Conservation (phyloP, 345 rosid species). For the Sapria himalayana region DNA sequence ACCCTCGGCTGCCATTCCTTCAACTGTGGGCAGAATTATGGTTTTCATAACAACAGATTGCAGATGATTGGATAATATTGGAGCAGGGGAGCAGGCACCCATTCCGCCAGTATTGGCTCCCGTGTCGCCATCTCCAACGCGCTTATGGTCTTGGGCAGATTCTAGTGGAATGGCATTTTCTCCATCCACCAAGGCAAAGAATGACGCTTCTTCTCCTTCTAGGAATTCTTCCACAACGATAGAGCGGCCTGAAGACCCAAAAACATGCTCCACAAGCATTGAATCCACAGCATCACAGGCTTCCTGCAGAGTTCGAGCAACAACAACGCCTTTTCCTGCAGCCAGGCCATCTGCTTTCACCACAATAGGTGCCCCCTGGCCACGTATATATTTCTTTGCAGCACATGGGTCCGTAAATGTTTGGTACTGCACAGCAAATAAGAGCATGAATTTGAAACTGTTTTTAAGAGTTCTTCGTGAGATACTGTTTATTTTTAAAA, state of each 20-base stretch:
- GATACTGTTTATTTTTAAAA: too few relatives aligned
- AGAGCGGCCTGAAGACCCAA: constrained; percentile 73
- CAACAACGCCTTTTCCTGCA: constrained; percentile 85
- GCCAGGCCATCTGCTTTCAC: constrained; percentile 93
- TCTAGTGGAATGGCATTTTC: constrained; percentile 79
- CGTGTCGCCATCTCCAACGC: constrained; percentile 90
- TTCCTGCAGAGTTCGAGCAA: constrained; percentile 61
- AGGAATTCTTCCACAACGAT: constrained; percentile 63
- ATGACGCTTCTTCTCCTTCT: constrained; percentile 93
- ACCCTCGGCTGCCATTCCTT: constrained; percentile 82
- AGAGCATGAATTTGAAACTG: too few relatives aligned
- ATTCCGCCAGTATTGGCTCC: constrained; percentile 97
- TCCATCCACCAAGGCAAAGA: constrained; percentile 85
- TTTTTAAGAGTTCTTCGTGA: too few relatives aligned
- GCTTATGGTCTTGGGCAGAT: constrained; percentile 92
- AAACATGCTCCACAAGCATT: constrained; percentile 55
- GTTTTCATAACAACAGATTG: constrained; percentile 56
- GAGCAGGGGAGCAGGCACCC: constrained; percentile 96
- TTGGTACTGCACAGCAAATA: constrained; percentile 31
- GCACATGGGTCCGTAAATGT: constrained; percentile 44
- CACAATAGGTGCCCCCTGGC: constrained; percentile 69
- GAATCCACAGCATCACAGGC: constrained; percentile 80
- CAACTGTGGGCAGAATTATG: constrained; percentile 73
- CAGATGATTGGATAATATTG: constrained; percentile 52
- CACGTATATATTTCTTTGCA: constrained; percentile 51